Conservation (phyloP, 1,139 yeast genomes). For the Hemisphaericaspora subhashii region DNA sequence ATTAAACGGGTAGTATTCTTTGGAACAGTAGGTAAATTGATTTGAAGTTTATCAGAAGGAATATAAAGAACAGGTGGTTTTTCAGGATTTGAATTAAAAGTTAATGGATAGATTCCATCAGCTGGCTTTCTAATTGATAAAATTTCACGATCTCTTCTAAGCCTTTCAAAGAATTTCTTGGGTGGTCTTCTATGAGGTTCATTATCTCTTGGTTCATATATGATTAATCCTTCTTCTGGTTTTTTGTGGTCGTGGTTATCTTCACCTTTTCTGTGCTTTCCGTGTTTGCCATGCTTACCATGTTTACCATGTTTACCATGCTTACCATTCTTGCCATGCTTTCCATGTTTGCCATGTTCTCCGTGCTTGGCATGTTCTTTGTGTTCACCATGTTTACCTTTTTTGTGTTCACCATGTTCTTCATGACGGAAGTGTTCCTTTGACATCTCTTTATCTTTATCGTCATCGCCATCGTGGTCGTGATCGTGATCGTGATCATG, state of each 20-base stretch:
- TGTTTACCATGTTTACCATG: slow-evolving; percentile 1
- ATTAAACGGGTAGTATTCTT: slow-evolving; percentile 57
- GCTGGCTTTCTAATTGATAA: slow-evolving; percentile 31
- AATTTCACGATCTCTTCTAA: slow-evolving; percentile 12
- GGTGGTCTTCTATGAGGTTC: neutral
- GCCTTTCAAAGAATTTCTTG: neutral
- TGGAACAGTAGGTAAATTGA: slow-evolving; percentile 40
- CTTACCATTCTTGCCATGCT: neutral
- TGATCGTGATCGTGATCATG: slow-evolving; percentile 3
- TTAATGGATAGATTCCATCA: slow-evolving; percentile 32
- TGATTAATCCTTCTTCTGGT: neutral
- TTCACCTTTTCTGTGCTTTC: slow-evolving; percentile 4
- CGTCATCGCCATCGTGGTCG: slow-evolving; percentile 2
- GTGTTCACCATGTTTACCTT: slow-evolving; percentile 2
- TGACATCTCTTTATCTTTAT: too few species aligned
- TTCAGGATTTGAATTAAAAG: slow-evolving; percentile 19
- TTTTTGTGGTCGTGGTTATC: too few species aligned
- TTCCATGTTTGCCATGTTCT: neutral
- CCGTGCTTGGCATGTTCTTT: neutral
- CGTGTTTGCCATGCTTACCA: slow-evolving; percentile 4
- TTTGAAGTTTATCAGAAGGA: slow-evolving; percentile 38
- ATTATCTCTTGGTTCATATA: neutral
- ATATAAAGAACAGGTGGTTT: slow-evolving; percentile 38
- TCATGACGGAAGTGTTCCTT: too few species aligned
- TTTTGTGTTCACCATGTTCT: slow-evolving; percentile 3